These are phyloP conservation scores for Epichloe uncinata DNA, from an alignment of 2,329 filamentous ascomycete genomes.

Conservation along the genomic window DNA sequence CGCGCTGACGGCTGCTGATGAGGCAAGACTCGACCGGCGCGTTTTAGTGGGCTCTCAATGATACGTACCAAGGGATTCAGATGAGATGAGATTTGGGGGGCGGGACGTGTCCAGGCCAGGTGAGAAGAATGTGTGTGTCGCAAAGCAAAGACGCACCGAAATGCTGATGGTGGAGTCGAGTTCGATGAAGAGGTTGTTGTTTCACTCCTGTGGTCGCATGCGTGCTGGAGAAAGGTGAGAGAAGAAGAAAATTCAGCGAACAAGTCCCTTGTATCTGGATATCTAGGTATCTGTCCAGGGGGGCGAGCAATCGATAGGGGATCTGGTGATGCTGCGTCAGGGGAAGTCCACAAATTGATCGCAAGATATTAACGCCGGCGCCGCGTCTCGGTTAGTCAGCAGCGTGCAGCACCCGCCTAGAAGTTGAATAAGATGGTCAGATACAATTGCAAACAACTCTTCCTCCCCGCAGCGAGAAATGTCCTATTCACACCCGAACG, in stretches of 20 bases:
- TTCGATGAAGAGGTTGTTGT: background rate
- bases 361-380: too few relatives aligned
- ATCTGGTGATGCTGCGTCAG: background rate
- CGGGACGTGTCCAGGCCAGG: background rate
- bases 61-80: conserved; percentile 1
- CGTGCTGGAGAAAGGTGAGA: background rate
- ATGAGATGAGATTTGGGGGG: background rate
- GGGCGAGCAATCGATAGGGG: background rate
- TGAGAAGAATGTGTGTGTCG: conserved; percentile 1
- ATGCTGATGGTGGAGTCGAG: background rate
- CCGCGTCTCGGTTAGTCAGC: too few relatives aligned
- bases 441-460: too few relatives aligned
- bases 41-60: background rate
- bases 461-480: background rate
- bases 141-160: background rate
- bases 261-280: background rate
- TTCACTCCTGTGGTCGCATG: background rate
- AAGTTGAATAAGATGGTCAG: too few relatives aligned
- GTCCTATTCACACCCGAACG: background rate
- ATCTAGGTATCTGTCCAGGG: background rate
- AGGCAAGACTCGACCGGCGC: background rate
- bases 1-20: background rate
- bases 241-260: background rate
- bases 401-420: too few relatives aligned
- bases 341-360: background rate